Percentiles rank a stretch among this genome's conserved stretches.
Evolutionary conservation across 768 basidiomycete species (phyloP).

Genomic region (Leccinum fibrillosum): DNA sequence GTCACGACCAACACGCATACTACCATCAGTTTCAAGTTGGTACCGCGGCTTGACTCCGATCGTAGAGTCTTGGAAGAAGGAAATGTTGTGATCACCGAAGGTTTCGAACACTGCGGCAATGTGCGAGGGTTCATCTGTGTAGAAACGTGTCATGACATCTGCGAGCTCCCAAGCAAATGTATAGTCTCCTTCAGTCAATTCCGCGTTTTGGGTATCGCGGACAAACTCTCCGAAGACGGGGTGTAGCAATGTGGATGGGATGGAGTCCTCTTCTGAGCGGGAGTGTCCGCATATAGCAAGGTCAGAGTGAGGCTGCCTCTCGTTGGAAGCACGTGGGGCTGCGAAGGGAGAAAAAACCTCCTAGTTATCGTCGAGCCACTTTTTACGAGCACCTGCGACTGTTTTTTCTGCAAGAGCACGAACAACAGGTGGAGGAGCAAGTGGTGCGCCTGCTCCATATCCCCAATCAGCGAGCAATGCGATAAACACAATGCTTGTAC

Average conservation of each 20-base stretch:
- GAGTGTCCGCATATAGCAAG: background rate
- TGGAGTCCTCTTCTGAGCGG: background rate
- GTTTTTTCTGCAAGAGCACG: too few species aligned
- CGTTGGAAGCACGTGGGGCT: too few species aligned
- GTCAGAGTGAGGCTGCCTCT: background rate
- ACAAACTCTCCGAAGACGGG: background rate
- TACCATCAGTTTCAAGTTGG: background rate
- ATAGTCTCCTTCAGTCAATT: background rate
- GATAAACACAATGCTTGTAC: background rate
- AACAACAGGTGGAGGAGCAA: background rate
- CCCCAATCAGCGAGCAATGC: background rate
- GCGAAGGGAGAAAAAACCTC: background rate
- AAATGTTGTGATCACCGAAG: too few species aligned
- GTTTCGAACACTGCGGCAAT: too few species aligned
- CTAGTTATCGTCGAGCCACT: background rate
- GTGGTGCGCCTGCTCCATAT: background rate
- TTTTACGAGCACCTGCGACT: background rate
- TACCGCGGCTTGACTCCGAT: too few species aligned
- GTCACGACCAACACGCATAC: background rate
- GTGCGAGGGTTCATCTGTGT: too few species aligned
- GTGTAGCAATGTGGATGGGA: background rate
- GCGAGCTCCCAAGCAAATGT: background rate
- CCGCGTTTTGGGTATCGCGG: background rate
- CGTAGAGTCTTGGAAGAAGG: too few species aligned
- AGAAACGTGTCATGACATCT: background rate